Percentiles rank a stretch among this genome's conserved stretches.
phyloP scores from a whole-genome alignment of 2,329 filamentous ascomycete species.

The Cryphonectria parasitica region DNA sequence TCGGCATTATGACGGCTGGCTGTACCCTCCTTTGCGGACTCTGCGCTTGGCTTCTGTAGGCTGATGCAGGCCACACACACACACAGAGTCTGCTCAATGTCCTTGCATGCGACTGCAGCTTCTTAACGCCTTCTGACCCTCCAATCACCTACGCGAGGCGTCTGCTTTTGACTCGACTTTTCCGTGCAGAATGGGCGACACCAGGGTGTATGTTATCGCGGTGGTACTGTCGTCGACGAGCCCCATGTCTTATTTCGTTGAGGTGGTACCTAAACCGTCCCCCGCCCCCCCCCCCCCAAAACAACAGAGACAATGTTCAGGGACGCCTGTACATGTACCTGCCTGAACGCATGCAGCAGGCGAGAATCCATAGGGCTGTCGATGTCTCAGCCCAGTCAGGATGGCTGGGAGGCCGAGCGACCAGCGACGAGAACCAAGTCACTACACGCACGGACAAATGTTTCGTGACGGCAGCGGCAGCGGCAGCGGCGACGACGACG shows the following conservation, averaged over 20 bases:
- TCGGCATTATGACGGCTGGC: neutral
- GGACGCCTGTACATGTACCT: neutral
- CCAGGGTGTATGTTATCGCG: neutral
- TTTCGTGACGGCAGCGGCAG: neutral
- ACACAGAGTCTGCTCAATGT: neutral
- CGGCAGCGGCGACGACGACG: too few species aligned
- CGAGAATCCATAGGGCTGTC: neutral
- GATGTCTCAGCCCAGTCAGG: neutral
- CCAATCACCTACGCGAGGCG: too few species aligned
- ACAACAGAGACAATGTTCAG: neutral
- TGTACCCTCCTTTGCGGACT: neutral
- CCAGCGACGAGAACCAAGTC: neutral
- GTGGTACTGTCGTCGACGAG: too few species aligned
- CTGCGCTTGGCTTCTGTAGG: neutral
- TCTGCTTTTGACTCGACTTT: too few species aligned
- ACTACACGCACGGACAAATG: neutral
- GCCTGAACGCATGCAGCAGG: neutral
- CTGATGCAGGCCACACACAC: neutral
- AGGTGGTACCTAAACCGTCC: too few species aligned
- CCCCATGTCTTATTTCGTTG: too few species aligned
- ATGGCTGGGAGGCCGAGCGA: neutral
- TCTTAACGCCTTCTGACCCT: too few species aligned
- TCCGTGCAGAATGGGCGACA: neutral
- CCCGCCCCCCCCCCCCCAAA: too few species aligned
- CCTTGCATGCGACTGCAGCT: too few species aligned